Evolutionary conservation across 179 eudicot genomes (phyloP), one percentile per base, ranked within the genome.

Genomic region (Pouteria campechiana): DNA sequence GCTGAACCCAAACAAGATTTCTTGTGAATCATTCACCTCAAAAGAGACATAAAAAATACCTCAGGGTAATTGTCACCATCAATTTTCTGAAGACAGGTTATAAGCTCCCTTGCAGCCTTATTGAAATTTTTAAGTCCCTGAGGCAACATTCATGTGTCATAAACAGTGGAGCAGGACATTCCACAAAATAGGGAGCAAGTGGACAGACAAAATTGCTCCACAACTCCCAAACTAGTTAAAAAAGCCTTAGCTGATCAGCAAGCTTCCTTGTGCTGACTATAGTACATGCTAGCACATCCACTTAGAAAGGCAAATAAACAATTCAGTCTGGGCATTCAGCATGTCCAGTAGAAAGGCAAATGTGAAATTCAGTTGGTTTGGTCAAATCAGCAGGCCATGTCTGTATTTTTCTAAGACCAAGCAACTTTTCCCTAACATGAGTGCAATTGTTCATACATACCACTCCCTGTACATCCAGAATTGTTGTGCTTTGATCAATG

Each of bases 381-480:
- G 6, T 12, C 8, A 35, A 19, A 35, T 2, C 1, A 19, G 39
- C 15, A 12, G 39, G 17, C 13, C 13, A 35, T 35, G n/a, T n/a
- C n/a, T n/a, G n/a, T n/a, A n/a, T 7, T 35, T 1, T 12, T 7
- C 2, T 13, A 35, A 2, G 15, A 15, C 15, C 1, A 19, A 14
- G 3, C 20, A 1, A 4, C n/a, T 9, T 10, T 34, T 4, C 10
- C 32, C 23, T 40, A 11, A 9, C 23, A 32, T 15, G 17, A 32
- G 17, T 27, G 3, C 34, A 14, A 32, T 29, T 12, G 4, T 18
- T 3, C 28, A 11, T 17, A 49, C 94, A 18, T 76, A 89, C 98
- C 93, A 90, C 96, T 56, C 98, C 98, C 40, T 81, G 79, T 25
- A 90, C 98, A 60, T 86, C 98, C 69, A 90, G 58, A 42, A 90